Percentiles rank a stretch among this genome's conserved stretches.
Evolutionary conservation across 208 protist genomes (phyloP).

Genomic region (Borovskyia barvae): DNA sequence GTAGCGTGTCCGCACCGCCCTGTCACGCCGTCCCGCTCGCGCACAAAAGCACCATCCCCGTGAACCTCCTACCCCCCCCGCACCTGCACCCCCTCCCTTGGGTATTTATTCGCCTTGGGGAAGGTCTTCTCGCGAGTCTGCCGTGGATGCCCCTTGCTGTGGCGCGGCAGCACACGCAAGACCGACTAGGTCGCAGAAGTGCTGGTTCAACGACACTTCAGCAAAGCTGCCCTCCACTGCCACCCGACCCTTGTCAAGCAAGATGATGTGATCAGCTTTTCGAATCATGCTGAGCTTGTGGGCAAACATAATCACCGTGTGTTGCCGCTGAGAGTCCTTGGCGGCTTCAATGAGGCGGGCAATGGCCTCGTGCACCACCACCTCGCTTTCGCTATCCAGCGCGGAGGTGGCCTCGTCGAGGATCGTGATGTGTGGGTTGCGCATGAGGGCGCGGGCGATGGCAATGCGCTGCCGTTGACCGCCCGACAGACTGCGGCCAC

Average conservation of each 20-base stretch:
- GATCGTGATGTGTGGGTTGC: conserved; percentile 85
- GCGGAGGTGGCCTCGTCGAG: conserved; percentile 93
- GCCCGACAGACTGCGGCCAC: conserved; percentile 84
- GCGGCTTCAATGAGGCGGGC: conserved; percentile 68
- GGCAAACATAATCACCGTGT: conserved; percentile 87
- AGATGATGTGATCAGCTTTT: conserved; percentile 85
- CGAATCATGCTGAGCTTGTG: conserved; percentile 88
- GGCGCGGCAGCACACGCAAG: conserved; percentile 19
- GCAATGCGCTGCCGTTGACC: conserved; percentile 95
- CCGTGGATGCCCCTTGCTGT: too few relatives aligned
- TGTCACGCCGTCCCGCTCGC: too few relatives aligned
- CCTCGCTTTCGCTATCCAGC: conserved; percentile 89
- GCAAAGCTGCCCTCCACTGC: conserved; percentile 73
- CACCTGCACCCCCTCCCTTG: too few relatives aligned
- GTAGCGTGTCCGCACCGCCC: too few relatives aligned
- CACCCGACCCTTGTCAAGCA: conserved; percentile 80
- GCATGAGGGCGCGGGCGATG: conserved; percentile 89
- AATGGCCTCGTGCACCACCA: conserved; percentile 88
- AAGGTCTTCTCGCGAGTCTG: too few relatives aligned
- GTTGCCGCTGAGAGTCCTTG: conserved; percentile 33
- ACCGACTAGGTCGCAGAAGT: conserved; percentile 73
- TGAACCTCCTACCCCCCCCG: too few relatives aligned
- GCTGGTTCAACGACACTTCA: conserved; percentile 47
- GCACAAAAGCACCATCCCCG: too few relatives aligned
- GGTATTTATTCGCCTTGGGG: too few relatives aligned